Conservation (phyloP, 2,329 filamentous ascomycete genomes). For the Trichoderma breve region DNA sequence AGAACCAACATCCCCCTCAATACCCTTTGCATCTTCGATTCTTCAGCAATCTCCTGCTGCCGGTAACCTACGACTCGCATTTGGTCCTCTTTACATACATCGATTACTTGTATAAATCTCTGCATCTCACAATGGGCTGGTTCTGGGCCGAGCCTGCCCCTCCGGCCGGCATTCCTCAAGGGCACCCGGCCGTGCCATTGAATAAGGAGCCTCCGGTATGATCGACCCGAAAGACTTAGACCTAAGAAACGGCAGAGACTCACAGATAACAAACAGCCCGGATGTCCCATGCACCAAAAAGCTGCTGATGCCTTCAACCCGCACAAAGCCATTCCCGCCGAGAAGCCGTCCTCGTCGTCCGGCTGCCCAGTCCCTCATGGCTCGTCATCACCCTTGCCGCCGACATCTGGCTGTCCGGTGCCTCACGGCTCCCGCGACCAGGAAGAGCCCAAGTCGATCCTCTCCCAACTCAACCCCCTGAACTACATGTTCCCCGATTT, state of each 20-base stretch:
- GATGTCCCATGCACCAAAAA: constrained; percentile 59
- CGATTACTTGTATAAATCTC: not conserved
- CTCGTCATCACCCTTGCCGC: constrained; percentile 26
- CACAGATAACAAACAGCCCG: constrained; percentile 42
- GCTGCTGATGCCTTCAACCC: constrained; percentile 48
- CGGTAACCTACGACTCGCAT: not conserved
- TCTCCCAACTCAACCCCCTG: constrained; percentile 63
- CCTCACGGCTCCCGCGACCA: constrained; percentile 38
- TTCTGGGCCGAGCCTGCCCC: constrained; percentile 57
- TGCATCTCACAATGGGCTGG: constrained; percentile 53
- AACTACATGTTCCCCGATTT: constrained; percentile 95
- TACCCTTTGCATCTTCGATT: not conserved
- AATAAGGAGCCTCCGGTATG: constrained; percentile 37
- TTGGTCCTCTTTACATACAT: not conserved
- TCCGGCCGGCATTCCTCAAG: constrained; percentile 34
- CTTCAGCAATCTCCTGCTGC: not conserved
- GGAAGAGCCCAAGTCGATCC: constrained; percentile 43
- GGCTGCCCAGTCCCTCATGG: constrained; percentile 48
- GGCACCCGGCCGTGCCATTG: constrained; percentile 32
- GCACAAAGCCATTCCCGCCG: constrained; percentile 25
- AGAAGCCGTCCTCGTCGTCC: constrained; percentile 34
- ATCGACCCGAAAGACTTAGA: not conserved
- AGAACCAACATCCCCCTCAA: not conserved
- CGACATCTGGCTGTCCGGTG: constrained; percentile 45
- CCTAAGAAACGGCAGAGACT: constrained; percentile 18